phyloP scores from a whole-genome alignment of 345 rosid genomes.

The Xanthoceras sorbifolium region DNA sequence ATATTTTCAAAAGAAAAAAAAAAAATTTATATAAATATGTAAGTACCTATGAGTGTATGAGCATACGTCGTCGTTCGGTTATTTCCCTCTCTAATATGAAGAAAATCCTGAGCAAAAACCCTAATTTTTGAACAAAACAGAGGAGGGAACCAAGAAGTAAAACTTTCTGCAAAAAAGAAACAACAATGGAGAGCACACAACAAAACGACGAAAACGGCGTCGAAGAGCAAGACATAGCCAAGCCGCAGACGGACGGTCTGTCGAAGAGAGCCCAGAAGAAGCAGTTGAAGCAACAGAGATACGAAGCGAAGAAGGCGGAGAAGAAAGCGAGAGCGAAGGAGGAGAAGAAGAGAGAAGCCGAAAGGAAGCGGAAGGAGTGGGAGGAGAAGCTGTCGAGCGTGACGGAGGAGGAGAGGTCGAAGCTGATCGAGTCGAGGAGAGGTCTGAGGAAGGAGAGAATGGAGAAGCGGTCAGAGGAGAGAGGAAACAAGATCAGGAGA shows the following conservation, averaged over 20 bases:
- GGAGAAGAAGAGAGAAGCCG: slow-evolving; percentile 66
- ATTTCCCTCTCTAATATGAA: not conserved
- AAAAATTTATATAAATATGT: no score
- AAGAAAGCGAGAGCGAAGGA: slow-evolving; percentile 76
- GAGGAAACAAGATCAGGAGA: slow-evolving; percentile 55
- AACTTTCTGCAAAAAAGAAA: not conserved
- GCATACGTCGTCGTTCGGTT: not conserved
- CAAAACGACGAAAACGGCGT: slow-evolving; percentile 26
- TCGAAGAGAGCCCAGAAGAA: slow-evolving; percentile 86
- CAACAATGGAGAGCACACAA: slow-evolving; percentile 23
- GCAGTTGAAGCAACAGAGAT: slow-evolving; percentile 73
- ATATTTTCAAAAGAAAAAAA: no score
- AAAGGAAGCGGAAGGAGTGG: slow-evolving; percentile 67
- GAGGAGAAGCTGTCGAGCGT: slow-evolving; percentile 47
- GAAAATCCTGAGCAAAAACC: not conserved
- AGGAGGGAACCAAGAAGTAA: not conserved
- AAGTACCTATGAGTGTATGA: no score
- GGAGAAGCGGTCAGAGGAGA: slow-evolving; percentile 77
- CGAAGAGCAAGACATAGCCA: slow-evolving; percentile 17
- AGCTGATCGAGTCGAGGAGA: slow-evolving; percentile 71
- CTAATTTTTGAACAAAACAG: not conserved
- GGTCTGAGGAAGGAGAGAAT: slow-evolving; percentile 66
- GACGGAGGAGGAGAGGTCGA: slow-evolving; percentile 64
- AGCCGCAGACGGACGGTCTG: slow-evolving; percentile 26
- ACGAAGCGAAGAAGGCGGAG: slow-evolving; percentile 84